A percentile compares a stretch with the other conserved stretches of the same genome.
These are phyloP conservation scores for Podaxis sp. DNA, from an alignment of 768 basidiomycete genomes.

Conservation along the genomic window DNA sequence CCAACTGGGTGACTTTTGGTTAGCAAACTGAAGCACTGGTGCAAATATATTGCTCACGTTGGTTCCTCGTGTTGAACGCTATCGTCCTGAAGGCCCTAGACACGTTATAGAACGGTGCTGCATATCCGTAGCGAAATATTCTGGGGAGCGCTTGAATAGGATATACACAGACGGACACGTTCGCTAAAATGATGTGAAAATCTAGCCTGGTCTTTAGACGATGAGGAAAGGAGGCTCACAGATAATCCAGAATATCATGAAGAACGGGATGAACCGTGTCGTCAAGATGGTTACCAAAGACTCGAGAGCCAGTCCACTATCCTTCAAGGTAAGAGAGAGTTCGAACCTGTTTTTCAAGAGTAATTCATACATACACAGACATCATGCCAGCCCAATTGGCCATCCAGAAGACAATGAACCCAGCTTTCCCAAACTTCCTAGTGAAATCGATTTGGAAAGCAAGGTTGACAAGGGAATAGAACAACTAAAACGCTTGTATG, in stretches of 20 bases:
- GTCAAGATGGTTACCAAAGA: conserved; percentile 60
- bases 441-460: conserved; percentile 62
- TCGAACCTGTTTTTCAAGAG: not conserved
- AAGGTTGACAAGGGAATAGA: conserved; percentile 59
- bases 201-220: not conserved
- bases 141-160: conserved; percentile 60
- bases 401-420: conserved; percentile 74
- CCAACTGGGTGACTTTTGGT: conserved; percentile 38
- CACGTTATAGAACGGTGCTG: conserved; percentile 72
- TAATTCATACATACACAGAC: conserved; percentile 42
- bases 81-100: conserved; percentile 59
- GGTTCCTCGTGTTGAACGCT: conserved; percentile 65
- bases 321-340: not conserved
- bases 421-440: conserved; percentile 49
- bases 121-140: conserved; percentile 68
- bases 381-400: conserved; percentile 64
- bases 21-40: not conserved
- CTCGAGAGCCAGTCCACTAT: conserved; percentile 64
- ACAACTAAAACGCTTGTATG: conserved; percentile 36
- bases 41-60: conserved; percentile 37
- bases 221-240: conserved; percentile 31
- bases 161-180: conserved; percentile 59
- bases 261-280: conserved; percentile 55
- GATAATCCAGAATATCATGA: conserved; percentile 72
- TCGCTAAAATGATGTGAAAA: conserved; percentile 34